These are phyloP conservation scores for Uronychia setigera DNA, from an alignment of 73 alveolate genomes.

Conservation along the genomic window DNA sequence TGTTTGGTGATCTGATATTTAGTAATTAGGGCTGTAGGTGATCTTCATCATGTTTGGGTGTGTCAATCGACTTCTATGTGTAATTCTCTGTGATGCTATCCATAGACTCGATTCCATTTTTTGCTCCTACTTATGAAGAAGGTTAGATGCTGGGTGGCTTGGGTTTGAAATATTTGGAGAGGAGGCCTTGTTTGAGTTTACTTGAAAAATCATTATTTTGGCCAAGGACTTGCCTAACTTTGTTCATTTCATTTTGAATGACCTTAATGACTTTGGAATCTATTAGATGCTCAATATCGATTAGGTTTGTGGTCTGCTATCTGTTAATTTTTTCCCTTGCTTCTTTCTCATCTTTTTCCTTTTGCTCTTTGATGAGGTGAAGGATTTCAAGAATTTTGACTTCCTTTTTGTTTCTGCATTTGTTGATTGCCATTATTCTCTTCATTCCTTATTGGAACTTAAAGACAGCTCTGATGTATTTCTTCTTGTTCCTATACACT, in stretches of 20 bases:
- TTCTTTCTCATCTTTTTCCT: background rate
- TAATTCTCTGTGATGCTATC: too few relatives aligned
- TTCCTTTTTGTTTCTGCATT: background rate
- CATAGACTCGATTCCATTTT: too few relatives aligned
- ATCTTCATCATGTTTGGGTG: too few relatives aligned
- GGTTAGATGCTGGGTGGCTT: too few relatives aligned
- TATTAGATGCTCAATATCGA: background rate
- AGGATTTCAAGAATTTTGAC: slow-evolving; percentile 3
- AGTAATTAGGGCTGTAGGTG: too few relatives aligned
- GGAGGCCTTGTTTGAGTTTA: background rate
- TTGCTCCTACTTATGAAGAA: too few relatives aligned
- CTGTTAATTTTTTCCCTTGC: background rate
- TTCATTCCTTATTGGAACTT: background rate
- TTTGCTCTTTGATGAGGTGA: background rate
- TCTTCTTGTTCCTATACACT: background rate
- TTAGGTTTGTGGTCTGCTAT: background rate
- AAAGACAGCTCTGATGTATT: background rate
- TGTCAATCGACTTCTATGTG: too few relatives aligned
- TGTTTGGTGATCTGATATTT: too few relatives aligned
- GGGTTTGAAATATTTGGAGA: background rate
- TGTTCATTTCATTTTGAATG: background rate
- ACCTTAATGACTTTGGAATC: background rate
- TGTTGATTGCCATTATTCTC: slow-evolving; percentile 6
- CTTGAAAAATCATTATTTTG: background rate
- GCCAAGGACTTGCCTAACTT: background rate